Base-by-base conservation (phyloP, 2,329 filamentous ascomycete species). In the Verticillium dahliae region DNA sequence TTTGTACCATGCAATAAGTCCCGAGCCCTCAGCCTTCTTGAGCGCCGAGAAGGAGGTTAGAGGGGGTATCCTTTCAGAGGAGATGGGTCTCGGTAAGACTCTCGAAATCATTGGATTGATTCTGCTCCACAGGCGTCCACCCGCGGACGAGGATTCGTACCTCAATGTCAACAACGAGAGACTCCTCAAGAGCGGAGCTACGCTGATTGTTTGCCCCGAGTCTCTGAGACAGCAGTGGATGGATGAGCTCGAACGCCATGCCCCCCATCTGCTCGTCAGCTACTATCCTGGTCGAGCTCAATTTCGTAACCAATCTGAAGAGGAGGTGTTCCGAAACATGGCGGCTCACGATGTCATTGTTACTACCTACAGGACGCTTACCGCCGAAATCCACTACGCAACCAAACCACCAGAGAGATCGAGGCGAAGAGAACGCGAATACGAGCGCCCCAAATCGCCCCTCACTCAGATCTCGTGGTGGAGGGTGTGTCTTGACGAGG, bases 391-490 rank as follows among this genome's bases (percentile, higher is more conserved):
- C 3, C 86, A 97, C 73, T 93, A 89, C 70, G 86, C 92, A 0
- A 78, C 81, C 9, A 81, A 86, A 10, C 86, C 87, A 9, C 91
- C 93, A 0, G 82, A 88, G 55, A 88, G 94, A 39, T 74, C 78
- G 2, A 83, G 86, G 65, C 82, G 93, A 59, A 84, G 88, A 7
- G 80, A 83, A 60, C 85, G 88, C 67, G 86, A 84, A 61, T 89
- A 90, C 61, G 80, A 86, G 63, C 82, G 87, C 34, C 81, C 83
- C 2, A 87, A 81, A 59, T 95, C 91, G 4, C 93, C 93, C 0
- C 79, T 98, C 6, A 86, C 93, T 10, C 85, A 90, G 66, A 85
- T 97, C 18, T 86, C 82, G 1, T 98, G 92, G 92, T 97, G 92
- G 92, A 84, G 94, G 52, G 85, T 96, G 1, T 87, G 86, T 60